Evolutionary conservation across 768 basidiomycete species (phyloP).

Genomic region (Xerocomellus intermedius): DNA sequence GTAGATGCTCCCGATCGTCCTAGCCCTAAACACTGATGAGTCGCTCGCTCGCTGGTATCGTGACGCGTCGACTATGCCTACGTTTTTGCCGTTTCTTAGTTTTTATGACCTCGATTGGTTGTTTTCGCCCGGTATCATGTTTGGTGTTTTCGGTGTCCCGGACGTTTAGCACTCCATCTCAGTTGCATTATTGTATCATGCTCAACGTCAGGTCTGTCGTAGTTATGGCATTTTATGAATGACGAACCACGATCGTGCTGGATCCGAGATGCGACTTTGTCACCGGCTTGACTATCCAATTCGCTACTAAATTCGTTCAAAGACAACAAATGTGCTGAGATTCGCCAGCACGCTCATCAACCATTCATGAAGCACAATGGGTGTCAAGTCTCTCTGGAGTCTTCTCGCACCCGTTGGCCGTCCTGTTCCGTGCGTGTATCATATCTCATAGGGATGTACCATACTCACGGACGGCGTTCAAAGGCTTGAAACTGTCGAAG

Average conservation of each 20-base stretch:
- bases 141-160: constrained; percentile 13
- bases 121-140: constrained; percentile 15
- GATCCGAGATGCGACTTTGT: constrained; percentile 9
- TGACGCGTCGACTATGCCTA: constrained; percentile 10
- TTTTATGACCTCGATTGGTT: constrained; percentile 10
- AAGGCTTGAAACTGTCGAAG: constrained; percentile 92
- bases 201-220: constrained; percentile 2
- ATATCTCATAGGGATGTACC: background rate
- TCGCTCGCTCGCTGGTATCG: background rate
- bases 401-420: constrained; percentile 91
- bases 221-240: constrained; percentile 8
- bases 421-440: constrained; percentile 74
- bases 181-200: constrained; percentile 15
- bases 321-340: background rate
- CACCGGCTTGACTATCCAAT: background rate
- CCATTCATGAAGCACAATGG: constrained; percentile 51
- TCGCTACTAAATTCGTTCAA: background rate
- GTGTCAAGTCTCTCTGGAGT: constrained; percentile 96
- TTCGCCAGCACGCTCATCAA: background rate
- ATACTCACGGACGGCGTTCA: constrained; percentile 5
- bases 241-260: background rate
- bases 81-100: constrained; percentile 3
- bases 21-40: constrained; percentile 26
- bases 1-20: constrained; percentile 28
- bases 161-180: constrained; percentile 17